Evolutionary conservation across 2,329 filamentous ascomycete species (phyloP).

Genomic region (Ascochyta lentis): DNA sequence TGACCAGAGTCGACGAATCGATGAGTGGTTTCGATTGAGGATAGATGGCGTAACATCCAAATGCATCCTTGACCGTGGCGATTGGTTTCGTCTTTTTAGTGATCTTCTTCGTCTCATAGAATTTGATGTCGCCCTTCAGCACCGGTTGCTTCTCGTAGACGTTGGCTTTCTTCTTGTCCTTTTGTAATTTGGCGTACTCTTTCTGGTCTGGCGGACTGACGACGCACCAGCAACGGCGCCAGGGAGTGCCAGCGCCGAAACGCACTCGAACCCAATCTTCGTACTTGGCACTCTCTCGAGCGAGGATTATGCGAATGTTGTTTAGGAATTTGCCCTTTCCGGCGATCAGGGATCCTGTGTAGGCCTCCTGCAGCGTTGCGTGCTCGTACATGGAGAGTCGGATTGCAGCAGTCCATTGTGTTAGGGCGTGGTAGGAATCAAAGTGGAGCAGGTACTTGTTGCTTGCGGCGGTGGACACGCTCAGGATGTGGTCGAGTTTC

Average conservation of each 20-base stretch:
- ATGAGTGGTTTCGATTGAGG: conserved; percentile 93
- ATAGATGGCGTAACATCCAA: conserved; percentile 93
- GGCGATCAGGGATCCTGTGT: conserved; percentile 93
- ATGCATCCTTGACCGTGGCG: conserved; percentile 88
- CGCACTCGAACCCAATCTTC: conserved; percentile 95
- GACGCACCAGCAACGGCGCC: conserved; percentile 97
- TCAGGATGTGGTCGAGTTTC: conserved; percentile 91
- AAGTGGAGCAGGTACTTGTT: conserved; percentile 97
- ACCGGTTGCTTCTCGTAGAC: conserved; percentile 79
- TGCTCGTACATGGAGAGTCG: conserved; percentile 94
- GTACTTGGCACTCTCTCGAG: conserved; percentile 75
- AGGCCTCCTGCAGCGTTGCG: conserved; percentile 90
- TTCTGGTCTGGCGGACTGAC: conserved; percentile 93
- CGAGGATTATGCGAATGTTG: conserved; percentile 89
- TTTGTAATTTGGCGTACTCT: conserved; percentile 82
- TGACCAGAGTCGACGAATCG: conserved; percentile 91
- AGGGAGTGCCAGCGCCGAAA: conserved; percentile 94
- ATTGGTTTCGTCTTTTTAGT: conserved; percentile 91
- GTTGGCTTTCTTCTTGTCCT: conserved; percentile 80
- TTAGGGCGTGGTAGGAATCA: conserved; percentile 89
- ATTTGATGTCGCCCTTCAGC: conserved; percentile 89
- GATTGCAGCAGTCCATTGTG: conserved; percentile 96
- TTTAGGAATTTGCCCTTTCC: conserved; percentile 90
- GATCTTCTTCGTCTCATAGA: conserved; percentile 89
- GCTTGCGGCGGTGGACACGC: conserved; percentile 91